These are phyloP conservation scores for Chenopodium suecicum DNA, from an alignment of 148 eudicot genomes.

Conservation along the genomic window DNA sequence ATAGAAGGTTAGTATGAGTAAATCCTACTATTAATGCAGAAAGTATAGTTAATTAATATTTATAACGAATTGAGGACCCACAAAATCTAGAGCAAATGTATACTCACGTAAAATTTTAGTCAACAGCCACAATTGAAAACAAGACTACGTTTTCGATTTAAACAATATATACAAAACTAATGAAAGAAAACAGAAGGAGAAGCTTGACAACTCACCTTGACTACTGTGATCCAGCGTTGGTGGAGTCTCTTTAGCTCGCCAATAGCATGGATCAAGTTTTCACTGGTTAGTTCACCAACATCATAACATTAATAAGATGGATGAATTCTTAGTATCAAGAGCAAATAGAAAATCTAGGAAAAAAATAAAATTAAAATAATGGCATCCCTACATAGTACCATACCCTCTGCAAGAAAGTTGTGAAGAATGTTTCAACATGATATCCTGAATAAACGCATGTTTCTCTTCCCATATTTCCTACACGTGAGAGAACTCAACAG, in stretches of 20 bases:
- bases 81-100: background rate
- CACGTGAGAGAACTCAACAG: slow-evolving; percentile 2
- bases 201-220: slow-evolving; percentile 51
- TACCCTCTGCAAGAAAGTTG: slow-evolving; percentile 66
- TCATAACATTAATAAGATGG: slow-evolving; percentile 28
- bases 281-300: slow-evolving; percentile 44
- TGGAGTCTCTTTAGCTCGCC: slow-evolving; percentile 42
- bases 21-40: background rate
- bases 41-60: background rate
- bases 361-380: background rate
- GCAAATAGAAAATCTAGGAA: background rate
- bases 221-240: slow-evolving; percentile 51
- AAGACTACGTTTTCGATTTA: background rate
- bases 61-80: background rate
- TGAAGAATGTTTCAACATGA: slow-evolving; percentile 44
- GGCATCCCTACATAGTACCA: slow-evolving; percentile 34
- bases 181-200: background rate
- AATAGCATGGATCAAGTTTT: slow-evolving; percentile 38
- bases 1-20: background rate
- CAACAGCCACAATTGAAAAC: background rate
- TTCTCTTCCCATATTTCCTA: slow-evolving; percentile 41
- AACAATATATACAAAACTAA: background rate
- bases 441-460: slow-evolving; percentile 30
- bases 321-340: slow-evolving; percentile 10
- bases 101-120: background rate